Evolutionary conservation across 2,329 filamentous ascomycete genomes (phyloP).

Genomic region (Stagonosporopsis tanaceti): DNA sequence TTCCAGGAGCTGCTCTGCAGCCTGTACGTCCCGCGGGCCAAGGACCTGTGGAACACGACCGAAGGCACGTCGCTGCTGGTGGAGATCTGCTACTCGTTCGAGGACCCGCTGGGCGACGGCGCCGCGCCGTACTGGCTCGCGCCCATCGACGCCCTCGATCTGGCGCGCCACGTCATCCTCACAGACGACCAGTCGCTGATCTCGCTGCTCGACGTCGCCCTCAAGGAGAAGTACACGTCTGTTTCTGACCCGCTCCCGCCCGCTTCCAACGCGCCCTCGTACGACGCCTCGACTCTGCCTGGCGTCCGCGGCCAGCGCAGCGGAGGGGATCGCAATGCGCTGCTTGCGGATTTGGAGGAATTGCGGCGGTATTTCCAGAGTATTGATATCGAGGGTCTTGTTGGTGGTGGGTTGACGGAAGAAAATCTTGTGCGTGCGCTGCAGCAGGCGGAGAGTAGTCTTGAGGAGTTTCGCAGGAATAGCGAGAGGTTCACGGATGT

Average conservation of each 20-base stretch:
- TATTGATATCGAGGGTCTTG: slow-evolving; percentile 33
- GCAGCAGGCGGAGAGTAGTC: slow-evolving; percentile 29
- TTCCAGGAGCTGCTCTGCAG: slow-evolving; percentile 74
- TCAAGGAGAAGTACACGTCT: slow-evolving; percentile 64
- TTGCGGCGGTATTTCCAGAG: slow-evolving; percentile 40
- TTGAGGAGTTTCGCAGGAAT: slow-evolving; percentile 40
- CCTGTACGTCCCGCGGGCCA: slow-evolving; percentile 78
- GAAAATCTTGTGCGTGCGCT: slow-evolving; percentile 31
- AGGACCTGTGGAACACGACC: slow-evolving; percentile 85
- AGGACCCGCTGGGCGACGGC: slow-evolving; percentile 35
- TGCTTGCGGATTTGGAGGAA: slow-evolving; percentile 36
- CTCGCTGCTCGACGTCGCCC: slow-evolving; percentile 69
- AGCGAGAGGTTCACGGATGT: slow-evolving; percentile 34
- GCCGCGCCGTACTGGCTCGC: slow-evolving; percentile 44
- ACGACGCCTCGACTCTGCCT: slow-evolving; percentile 19
- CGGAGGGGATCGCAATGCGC: slow-evolving; percentile 22
- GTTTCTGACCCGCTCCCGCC: slow-evolving; percentile 87
- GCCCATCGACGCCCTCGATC: slow-evolving; percentile 50
- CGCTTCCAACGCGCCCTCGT: slow-evolving; percentile 50
- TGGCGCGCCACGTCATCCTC: slow-evolving; percentile 80
- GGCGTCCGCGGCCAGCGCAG: slow-evolving; percentile 6
- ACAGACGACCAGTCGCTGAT: slow-evolving; percentile 78
- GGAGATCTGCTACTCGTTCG: slow-evolving; percentile 67
- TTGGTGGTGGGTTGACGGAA: slow-evolving; percentile 27
- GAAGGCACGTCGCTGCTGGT: slow-evolving; percentile 73